A percentile compares a stretch with the other conserved stretches of the same genome.
phyloP scores from a whole-genome alignment of 768 basidiomycete genomes.

The Wakefieldia striispora region DNA sequence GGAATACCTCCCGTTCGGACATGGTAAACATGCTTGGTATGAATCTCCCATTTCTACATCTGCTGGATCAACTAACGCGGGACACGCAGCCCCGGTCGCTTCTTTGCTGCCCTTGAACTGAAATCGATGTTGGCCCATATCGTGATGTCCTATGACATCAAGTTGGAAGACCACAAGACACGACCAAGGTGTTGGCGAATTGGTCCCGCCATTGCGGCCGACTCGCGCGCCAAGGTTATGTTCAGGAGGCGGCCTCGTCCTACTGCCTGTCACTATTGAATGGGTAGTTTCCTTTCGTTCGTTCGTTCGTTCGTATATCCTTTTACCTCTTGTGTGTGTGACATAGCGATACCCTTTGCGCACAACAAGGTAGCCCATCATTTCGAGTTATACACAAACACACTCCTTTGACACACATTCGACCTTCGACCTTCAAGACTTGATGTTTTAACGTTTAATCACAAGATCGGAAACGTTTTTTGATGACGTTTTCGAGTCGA shows the following conservation, averaged over 20 bases:
- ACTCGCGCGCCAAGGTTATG: constrained; percentile 1
- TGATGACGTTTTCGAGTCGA: too few species aligned
- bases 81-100: constrained; percentile 6
- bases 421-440: too few species aligned
- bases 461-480: too few species aligned
- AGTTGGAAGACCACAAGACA: constrained; percentile 1
- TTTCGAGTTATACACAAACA: too few species aligned
- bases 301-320: too few species aligned
- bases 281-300: too few species aligned
- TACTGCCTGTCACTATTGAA: too few species aligned
- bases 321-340: too few species aligned
- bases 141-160: constrained; percentile 9
- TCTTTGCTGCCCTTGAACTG: constrained; percentile 10
- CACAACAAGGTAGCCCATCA: too few species aligned
- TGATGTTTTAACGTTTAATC: too few species aligned
- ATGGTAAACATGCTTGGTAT: constrained; percentile 23
- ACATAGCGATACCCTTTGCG: too few species aligned
- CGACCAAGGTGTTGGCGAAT: constrained; percentile 14
- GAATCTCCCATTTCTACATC: background rate
- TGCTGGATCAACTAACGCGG: background rate
- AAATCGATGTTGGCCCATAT: constrained; percentile 14
- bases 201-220: constrained; percentile 4
- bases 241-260: background rate
- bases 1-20: constrained; percentile 38
- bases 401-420: too few species aligned